Base-by-base conservation (phyloP, 805 yeast species). In the Candida montana region DNA sequence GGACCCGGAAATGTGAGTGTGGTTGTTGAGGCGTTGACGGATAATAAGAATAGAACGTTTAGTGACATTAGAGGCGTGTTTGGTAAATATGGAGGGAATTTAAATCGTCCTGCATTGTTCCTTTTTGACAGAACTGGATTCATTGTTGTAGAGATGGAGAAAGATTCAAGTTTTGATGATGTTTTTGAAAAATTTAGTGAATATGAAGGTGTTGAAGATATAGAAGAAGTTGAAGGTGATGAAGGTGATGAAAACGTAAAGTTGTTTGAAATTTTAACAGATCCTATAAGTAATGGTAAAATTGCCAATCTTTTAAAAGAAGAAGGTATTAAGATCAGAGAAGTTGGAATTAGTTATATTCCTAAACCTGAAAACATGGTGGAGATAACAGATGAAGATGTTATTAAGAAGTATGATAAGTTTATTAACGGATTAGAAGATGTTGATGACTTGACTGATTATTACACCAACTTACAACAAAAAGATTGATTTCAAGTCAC, bases 1-100 rank as follows among this genome's bases (percentile, higher is more conserved):
- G 97, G 91, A 0, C 96, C 96, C 0, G 95, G 90, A 2, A 96
- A 96, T 2, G 86, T 86, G 2, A 85, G 96, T 0, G 69, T 89
- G 35, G 74, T 91, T 4, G 79, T 91, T 5, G 95, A 88, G 54
- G 90, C 95, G 1, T 69, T 80, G 37, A 91, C 98, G 0, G 96
- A 91, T 58, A 91, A 88, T 62, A 87, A 84, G 61, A 79, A 83
- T 45, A 69, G 98, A 39, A 81, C 96, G 0, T 74, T 88, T 28
- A 82, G 85, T 13, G 71, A 73, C 37, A 81, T 93, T 8, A 77
- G 90, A 54, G 79, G 83, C 8, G 81, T 85, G 4, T 79, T 91
- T 59, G 74, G 80, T 31, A 84, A 84, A 51, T 74, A 72, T 49
- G 81, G 79, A 35, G 82, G 85, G 1, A 70, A 80, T 24, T 65